These are phyloP conservation scores for Gomphus bonarii DNA, from an alignment of 1,284 basidiomycete species.

Conservation along the genomic window DNA sequence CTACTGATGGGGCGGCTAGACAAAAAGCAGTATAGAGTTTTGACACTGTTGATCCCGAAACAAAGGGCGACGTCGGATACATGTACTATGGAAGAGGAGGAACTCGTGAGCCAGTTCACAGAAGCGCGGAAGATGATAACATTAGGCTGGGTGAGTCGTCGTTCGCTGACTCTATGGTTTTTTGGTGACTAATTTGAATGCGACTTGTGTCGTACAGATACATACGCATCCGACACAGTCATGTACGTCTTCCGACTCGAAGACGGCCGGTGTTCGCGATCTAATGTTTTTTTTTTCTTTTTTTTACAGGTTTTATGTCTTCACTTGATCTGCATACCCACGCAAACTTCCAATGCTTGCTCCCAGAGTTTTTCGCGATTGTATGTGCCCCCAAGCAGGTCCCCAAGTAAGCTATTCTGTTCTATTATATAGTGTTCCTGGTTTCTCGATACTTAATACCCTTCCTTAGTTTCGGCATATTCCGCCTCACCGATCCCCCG, in stretches of 20 bases:
- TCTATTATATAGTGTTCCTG: not conserved
- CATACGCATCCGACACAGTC: conserved; percentile 88
- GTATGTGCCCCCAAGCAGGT: conserved; percentile 76
- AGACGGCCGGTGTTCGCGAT: not conserved
- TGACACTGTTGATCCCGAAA: conserved; percentile 71
- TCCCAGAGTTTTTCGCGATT: conserved; percentile 85
- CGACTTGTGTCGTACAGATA: conserved; percentile 40
- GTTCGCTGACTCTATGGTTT: not conserved
- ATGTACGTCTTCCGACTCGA: conserved; percentile 31
- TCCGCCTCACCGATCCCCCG: conserved; percentile 77
- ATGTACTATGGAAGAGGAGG: conserved; percentile 83
- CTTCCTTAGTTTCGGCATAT: conserved; percentile 63
- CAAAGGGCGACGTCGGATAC: conserved; percentile 81
- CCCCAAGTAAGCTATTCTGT: conserved; percentile 47
- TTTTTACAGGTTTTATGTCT: conserved; percentile 65
- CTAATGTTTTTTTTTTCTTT: not conserved
- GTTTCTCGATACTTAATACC: not conserved
- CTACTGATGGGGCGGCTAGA: conserved; percentile 46
- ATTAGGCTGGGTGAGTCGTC: conserved; percentile 71
- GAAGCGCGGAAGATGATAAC: conserved; percentile 70
- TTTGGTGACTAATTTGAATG: conserved; percentile 2
- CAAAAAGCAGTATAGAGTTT: conserved; percentile 56
- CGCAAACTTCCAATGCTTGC: conserved; percentile 75
- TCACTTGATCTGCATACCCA: conserved; percentile 86
- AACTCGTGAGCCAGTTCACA: conserved; percentile 75